Percentiles rank a stretch among this genome's conserved stretches.
Evolutionary conservation across 2,329 filamentous ascomycete genomes (phyloP).

Genomic region (Tolypocladium inflatum): DNA sequence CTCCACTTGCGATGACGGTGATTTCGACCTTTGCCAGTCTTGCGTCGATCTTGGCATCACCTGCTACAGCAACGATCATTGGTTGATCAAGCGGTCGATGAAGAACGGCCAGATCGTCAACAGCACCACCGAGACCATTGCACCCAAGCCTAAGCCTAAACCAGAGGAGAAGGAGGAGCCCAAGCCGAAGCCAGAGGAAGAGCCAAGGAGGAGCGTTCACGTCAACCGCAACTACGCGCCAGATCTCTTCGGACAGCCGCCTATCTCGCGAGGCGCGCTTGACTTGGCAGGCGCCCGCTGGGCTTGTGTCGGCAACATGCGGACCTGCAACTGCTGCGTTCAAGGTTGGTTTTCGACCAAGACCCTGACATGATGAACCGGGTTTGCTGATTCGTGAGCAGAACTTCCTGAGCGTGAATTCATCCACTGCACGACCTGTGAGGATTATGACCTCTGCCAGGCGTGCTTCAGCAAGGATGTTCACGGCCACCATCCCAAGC

Average conservation of each 20-base stretch:
- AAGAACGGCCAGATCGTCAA: constrained; percentile 69
- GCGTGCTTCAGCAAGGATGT: constrained; percentile 64
- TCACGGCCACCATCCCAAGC: constrained; percentile 87
- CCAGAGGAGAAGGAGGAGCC: constrained; percentile 9
- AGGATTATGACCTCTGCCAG: constrained; percentile 89
- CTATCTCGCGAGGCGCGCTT: constrained; percentile 5
- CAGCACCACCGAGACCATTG: constrained; percentile 76
- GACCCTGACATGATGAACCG: background rate
- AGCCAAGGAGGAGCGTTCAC: constrained; percentile 1
- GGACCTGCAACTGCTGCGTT: constrained; percentile 62
- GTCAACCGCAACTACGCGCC: background rate
- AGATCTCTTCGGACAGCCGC: background rate
- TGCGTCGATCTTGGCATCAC: constrained; percentile 70
- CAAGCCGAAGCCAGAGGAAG: constrained; percentile 10
- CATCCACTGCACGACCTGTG: constrained; percentile 74
- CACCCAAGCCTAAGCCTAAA: constrained; percentile 46
- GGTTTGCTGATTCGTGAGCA: constrained; percentile 11
- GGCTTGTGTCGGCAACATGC: constrained; percentile 26
- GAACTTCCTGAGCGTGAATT: constrained; percentile 71
- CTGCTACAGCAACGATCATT: constrained; percentile 74
- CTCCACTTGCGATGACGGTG: constrained; percentile 82
- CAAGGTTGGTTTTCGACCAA: constrained; percentile 19
- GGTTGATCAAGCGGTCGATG: constrained; percentile 87
- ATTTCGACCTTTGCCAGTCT: constrained; percentile 81
- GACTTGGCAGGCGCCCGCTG: constrained; percentile 11